Base-by-base conservation (phyloP, 768 basidiomycete genomes). In the Naematelia encephala region DNA sequence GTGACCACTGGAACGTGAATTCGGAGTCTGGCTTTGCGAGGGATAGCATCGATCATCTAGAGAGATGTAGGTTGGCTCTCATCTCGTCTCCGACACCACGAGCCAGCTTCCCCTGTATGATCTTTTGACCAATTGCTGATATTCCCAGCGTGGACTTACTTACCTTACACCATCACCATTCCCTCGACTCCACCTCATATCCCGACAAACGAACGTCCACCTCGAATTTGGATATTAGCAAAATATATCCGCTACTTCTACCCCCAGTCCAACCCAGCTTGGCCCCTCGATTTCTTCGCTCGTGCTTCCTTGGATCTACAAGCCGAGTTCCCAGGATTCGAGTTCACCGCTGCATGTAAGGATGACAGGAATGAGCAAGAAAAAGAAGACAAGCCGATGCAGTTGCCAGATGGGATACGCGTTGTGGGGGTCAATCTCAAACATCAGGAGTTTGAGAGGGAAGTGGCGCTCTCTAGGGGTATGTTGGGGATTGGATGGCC, bases 401-500 rank as follows among this genome's bases (percentile, higher is more conserved):
- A 26, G 25, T 23, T 56, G 2, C 62, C 62, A 5, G 54, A 54
- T 8, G 57, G 57, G 22, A 49, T 63, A 0, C 54, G 58, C 26
- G 21, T 21, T 21, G n/a, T 47, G 8, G 46, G 46, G 8, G 11
- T 47, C n/a, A 62, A 62, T 58, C 23, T 63, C 28, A 48, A 47
- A 25, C 55, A 44, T 23, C 23, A 43, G 13, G 58, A 59, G 21
- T 63, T 63, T 47, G 62, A 53, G 28, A 55, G 51, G 28, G 51
- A 63, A 25, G 54, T 63, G 45, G 60, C 57, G 0, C 54, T 50
- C 23, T 62, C 60, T 25, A 64, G 60, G 39, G 49, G 54, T 28
- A 64, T 68, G 66, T 39, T 68, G 29, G 66, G 66, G n/a, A 62
- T 68, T 19, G 66, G 66, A 50, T 58, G 66, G 54, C 66, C 66